Base-by-base conservation (phyloP, 1,139 yeast species). In the Suhomyces maxii region DNA sequence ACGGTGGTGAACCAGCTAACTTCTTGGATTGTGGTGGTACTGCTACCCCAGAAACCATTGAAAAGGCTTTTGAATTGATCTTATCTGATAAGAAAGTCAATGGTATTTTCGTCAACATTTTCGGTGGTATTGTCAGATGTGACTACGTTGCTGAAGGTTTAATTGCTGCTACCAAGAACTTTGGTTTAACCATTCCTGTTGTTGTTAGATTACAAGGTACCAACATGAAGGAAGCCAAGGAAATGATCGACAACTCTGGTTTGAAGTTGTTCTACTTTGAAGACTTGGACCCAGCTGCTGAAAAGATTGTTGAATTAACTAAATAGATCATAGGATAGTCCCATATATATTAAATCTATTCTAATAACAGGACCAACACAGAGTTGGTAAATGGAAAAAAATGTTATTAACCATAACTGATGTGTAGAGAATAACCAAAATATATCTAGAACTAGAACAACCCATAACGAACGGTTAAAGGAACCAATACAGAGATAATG, bases 1-100 rank as follows among this genome's bases (percentile, higher is more conserved):
- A 90, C 77, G 98, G 98, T 63, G 99, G 99, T 70, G 89, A 84
- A 61, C 99, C 99, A 62, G 99, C 99, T 58, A 93, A 93, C 81
- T 93, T 93, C 82, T 83, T 93, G 71, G 99, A 93, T 78, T 93
- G 97, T 74, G 99, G 99, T 79, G 99, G 99, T 78, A 96, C 97
- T 71, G 99, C 99, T 60, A 93, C 98, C 58, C 97, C 98, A 58
- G 87, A 89, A 74, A 91, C 99, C 65, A 93, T 93, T 68, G 96
- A 91, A 77, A 88, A 87, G 76, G 99, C 99, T 49, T 93, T 93
- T 76, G 88, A 86, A 73, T 83, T 95, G 71, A 93, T 93, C 65
- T 78, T 93, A 65, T 82, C 95, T 52, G 97, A 93, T 76, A 76
- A 83, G 66, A 84, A 85, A 65, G 98, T 95, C 58, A 84, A 89